These are phyloP conservation scores for Alternaria arbusti DNA, from an alignment of 2,329 filamentous ascomycete species.

Conservation along the genomic window DNA sequence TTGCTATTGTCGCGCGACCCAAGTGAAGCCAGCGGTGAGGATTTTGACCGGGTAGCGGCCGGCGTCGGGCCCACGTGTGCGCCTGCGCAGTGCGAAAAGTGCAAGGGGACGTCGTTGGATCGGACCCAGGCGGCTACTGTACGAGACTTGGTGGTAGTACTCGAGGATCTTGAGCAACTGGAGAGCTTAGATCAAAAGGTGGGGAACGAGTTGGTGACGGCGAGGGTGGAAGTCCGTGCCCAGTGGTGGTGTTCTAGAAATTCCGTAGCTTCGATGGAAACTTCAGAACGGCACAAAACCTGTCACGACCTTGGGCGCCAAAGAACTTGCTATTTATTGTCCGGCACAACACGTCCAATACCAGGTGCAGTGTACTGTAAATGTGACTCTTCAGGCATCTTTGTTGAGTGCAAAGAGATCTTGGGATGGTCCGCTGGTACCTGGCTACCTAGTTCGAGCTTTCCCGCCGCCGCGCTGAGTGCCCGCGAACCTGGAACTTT, in stretches of 20 bases:
- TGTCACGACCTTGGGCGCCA: slow-evolving; percentile 4
- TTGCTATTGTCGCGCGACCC: slow-evolving; percentile 10
- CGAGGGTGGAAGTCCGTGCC: slow-evolving; percentile 12
- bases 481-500: neutral
- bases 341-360: neutral
- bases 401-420: neutral
- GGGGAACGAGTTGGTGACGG: slow-evolving; percentile 4
- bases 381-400: neutral
- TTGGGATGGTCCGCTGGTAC: neutral
- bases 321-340: neutral
- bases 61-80: slow-evolving; percentile 2
- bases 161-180: neutral
- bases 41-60: slow-evolving; percentile 12
- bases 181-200: neutral
- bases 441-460: neutral
- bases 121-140: neutral
- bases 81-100: neutral
- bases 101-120: neutral
- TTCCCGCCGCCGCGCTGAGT: neutral
- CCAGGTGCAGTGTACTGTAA: neutral
- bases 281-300: slow-evolving; percentile 3
- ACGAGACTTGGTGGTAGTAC: neutral
- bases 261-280: slow-evolving; percentile 12
- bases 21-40: slow-evolving; percentile 6
- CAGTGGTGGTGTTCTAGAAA: slow-evolving; percentile 13